A percentile compares a stretch with the other conserved stretches of the same genome.
Evolutionary conservation across 768 basidiomycete species (phyloP).

Genomic region (Boletus eberwhitei): DNA sequence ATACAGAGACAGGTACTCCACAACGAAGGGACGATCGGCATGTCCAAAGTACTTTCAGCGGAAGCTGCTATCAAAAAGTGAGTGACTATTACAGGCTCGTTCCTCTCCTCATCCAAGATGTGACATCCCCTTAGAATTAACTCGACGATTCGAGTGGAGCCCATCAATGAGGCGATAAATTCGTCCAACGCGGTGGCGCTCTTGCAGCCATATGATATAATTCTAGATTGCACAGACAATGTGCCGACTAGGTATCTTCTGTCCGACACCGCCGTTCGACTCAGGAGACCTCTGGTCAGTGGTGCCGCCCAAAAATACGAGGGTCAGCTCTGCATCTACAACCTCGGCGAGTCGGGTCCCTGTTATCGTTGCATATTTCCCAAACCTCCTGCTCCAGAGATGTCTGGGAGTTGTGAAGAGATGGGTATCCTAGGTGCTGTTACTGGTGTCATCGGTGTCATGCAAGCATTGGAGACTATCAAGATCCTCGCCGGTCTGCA

Average conservation of each 20-base stretch:
- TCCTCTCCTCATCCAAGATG: background rate
- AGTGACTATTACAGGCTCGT: background rate
- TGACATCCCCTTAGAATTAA: constrained; percentile 57
- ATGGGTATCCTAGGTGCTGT: constrained; percentile 75
- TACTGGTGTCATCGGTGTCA: constrained; percentile 82
- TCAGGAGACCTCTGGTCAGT: constrained; percentile 82
- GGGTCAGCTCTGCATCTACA: constrained; percentile 78
- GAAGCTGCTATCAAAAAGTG: constrained; percentile 66
- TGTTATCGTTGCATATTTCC: constrained; percentile 94
- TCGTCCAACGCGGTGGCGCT: constrained; percentile 60
- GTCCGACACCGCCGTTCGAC: constrained; percentile 75
- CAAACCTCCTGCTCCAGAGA: constrained; percentile 61
- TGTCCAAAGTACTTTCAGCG: constrained; percentile 81
- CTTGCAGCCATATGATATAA: constrained; percentile 62
- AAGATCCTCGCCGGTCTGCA: constrained; percentile 70
- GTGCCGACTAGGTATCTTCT: constrained; percentile 89
- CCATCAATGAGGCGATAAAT: constrained; percentile 51
- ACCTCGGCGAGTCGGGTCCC: constrained; percentile 65
- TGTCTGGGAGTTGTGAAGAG: constrained; percentile 79
- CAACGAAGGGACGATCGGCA: constrained; percentile 48
- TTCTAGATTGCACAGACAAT: constrained; percentile 96
- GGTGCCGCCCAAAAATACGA: constrained; percentile 89
- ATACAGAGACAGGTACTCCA: constrained; percentile 94
- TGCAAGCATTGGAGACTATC: constrained; percentile 88
- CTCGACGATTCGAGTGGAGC: constrained; percentile 58